These are phyloP conservation scores for Solanum stenotomum DNA, from an alignment of 257 asterid genomes.

Conservation along the genomic window DNA sequence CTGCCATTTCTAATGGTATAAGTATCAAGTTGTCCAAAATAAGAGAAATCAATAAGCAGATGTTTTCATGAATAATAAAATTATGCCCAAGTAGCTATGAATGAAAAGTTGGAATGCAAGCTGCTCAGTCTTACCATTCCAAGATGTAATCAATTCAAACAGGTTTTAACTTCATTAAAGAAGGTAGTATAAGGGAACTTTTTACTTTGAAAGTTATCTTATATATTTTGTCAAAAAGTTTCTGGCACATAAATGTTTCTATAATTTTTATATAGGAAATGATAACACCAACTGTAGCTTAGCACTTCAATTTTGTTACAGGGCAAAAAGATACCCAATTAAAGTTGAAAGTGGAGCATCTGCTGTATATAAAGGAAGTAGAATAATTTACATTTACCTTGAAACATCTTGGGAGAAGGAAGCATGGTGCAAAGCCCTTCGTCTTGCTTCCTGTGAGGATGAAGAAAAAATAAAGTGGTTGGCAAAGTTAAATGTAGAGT, in stretches of 20 bases:
- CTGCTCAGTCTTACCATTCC: neutral
- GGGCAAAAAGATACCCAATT: constrained; percentile 91
- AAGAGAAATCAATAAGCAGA: neutral
- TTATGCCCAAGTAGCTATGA: neutral
- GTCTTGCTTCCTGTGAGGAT: constrained; percentile 65
- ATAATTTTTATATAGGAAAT: neutral
- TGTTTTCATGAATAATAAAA: neutral
- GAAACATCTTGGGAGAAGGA: constrained; percentile 98
- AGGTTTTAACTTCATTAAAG: neutral
- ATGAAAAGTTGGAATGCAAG: neutral
- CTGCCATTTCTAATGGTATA: neutral
- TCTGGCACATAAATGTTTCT: neutral
- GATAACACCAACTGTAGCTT: neutral
- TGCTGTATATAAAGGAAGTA: constrained; percentile 57
- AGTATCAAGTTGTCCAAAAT: neutral
- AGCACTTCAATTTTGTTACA: constrained; percentile 17
- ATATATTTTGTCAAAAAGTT: neutral
- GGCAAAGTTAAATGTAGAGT: constrained; percentile 51
- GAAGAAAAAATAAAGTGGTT: constrained; percentile 45
- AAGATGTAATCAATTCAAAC: neutral
- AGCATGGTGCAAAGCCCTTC: constrained; percentile 96
- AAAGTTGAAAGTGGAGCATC: constrained; percentile 68
- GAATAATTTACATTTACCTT: constrained; percentile 52
- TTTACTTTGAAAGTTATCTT: neutral
- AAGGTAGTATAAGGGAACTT: neutral